These are phyloP conservation scores for Phaffia australis DNA, from an alignment of 768 basidiomycete species.

Conservation along the genomic window DNA sequence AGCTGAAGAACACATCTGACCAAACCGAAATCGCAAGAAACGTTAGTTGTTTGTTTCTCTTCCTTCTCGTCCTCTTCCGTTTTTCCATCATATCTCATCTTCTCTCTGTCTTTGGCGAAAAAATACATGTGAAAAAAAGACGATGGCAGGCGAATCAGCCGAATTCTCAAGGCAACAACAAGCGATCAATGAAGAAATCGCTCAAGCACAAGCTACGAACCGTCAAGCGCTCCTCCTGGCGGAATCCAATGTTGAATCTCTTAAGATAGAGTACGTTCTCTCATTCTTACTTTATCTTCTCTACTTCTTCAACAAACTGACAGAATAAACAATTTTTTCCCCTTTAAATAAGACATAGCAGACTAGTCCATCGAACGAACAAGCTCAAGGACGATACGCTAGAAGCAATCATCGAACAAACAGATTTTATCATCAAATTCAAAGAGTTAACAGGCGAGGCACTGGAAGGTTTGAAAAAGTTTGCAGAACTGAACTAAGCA, in stretches of 20 bases:
- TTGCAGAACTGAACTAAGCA: slow-evolving; percentile 21
- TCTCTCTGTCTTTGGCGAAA: slow-evolving; percentile 17
- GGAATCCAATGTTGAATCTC: slow-evolving; percentile 34
- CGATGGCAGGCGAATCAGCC: slow-evolving; percentile 33
- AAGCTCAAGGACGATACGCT: slow-evolving; percentile 15
- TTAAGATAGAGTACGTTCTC: slow-evolving; percentile 33
- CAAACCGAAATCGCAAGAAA: slow-evolving; percentile 34
- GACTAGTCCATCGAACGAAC: slow-evolving; percentile 15
- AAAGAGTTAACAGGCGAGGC: slow-evolving; percentile 22
- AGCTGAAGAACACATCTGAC: slow-evolving; percentile 45
- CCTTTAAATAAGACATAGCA: slow-evolving; percentile 12
- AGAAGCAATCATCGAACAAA: background rate
- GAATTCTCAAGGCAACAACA: slow-evolving; percentile 27
- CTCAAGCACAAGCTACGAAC: slow-evolving; percentile 32
- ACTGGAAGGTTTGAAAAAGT: slow-evolving; percentile 22
- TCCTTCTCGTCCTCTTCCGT: background rate
- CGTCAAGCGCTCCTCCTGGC: slow-evolving; percentile 35
- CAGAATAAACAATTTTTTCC: background rate
- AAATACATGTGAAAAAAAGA: slow-evolving; percentile 19
- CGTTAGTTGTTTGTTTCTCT: slow-evolving; percentile 28
- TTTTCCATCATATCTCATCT: background rate
- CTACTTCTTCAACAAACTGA: background rate
- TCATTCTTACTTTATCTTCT: background rate
- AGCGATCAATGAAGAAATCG: slow-evolving; percentile 34
- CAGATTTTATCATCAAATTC: slow-evolving; percentile 22